Percentiles rank a stretch among this genome's conserved stretches.
These are phyloP conservation scores for Fusarium chlamydosporum DNA, from an alignment of 2,329 filamentous ascomycete genomes.

Conservation along the genomic window DNA sequence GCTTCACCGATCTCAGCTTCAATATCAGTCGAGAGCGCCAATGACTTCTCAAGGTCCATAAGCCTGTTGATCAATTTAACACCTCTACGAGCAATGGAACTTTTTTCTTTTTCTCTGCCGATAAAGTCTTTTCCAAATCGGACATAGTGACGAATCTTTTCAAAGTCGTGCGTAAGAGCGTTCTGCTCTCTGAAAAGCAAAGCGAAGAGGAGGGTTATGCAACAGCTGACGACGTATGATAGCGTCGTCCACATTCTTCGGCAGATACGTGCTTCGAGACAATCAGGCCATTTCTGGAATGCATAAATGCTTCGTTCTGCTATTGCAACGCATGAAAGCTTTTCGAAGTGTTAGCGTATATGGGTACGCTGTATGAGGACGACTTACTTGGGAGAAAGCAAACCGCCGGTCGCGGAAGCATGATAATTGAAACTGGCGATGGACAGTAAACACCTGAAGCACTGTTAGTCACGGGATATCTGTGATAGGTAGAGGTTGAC, in stretches of 20 bases:
- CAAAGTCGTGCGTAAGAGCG: neutral
- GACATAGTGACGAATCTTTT: neutral
- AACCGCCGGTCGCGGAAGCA: slow-evolving; percentile 9
- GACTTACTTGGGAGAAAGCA: neutral
- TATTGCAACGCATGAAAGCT: slow-evolving; percentile 11
- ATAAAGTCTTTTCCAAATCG: neutral
- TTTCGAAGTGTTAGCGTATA: rapidly evolving
- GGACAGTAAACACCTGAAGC: neutral
- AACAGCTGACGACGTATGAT: slow-evolving; percentile 12
- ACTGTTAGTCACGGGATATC: neutral
- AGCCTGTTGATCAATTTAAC: neutral
- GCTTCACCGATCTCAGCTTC: slow-evolving; percentile 11
- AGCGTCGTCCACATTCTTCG: slow-evolving; percentile 17
- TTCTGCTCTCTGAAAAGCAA: slow-evolving; percentile 1
- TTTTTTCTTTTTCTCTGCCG: neutral
- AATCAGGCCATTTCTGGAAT: slow-evolving; percentile 5
- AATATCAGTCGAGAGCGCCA: neutral
- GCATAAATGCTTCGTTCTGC: slow-evolving; percentile 7
- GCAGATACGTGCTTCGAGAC: neutral
- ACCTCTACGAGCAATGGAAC: slow-evolving; percentile 7
- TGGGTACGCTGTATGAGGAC: rapidly evolving
- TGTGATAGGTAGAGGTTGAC: neutral
- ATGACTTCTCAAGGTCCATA: neutral
- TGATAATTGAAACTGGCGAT: slow-evolving; percentile 12
- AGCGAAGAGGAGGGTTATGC: neutral